Base-by-base conservation (phyloP, 2,329 filamentous ascomycete genomes). In the Fusarium chlamydosporum region DNA sequence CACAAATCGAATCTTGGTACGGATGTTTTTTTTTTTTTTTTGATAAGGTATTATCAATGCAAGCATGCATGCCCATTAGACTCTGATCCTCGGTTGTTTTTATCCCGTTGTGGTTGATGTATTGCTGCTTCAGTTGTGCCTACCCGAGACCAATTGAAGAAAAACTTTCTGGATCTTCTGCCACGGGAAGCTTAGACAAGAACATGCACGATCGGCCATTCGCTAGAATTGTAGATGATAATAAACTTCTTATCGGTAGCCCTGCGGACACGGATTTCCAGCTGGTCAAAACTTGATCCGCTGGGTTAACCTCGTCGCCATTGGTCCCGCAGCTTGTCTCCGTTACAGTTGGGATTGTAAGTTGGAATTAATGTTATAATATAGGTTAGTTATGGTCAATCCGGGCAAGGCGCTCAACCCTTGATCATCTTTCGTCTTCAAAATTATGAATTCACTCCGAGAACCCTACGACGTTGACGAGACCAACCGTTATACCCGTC, bases 341-440 rank as follows among this genome's bases (percentile, higher is more conserved):
- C 11, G 18, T 29, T 23, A 29, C 10, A 5, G 15, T 6, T 26
- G 8, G 7, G 10, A 23, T 23, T 29, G 4, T 11, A 29, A 23
- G 41, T 13, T 16, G 10, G 1, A 48, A 26, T 54, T 61, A 46
- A 61, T 45, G 34, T 54, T 54, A 54, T 15, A 16, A 18, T 23
- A 29, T 23, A n/a, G 12, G 26, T 13, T 7, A 34, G 26, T 13
- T 7, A 34, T 2, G 16, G 33, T 50, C 12, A 34, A 43, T 26
- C 3, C 4, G 8, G 11, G 8, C 27, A 43, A 45, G 33, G 33
- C n/a, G 20, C 16, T 6, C 3, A 4, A 45, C 18, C 4, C 34
- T 38, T 12, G 4, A 1, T 27, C 23, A 11, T 6, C 12, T 6
- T 2, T 27, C 11, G 11, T 20, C 13, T 16, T 10, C 11, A 27